These are phyloP conservation scores for Abortiporus biennis DNA, from an alignment of 1,284 basidiomycete genomes.

Conservation along the genomic window DNA sequence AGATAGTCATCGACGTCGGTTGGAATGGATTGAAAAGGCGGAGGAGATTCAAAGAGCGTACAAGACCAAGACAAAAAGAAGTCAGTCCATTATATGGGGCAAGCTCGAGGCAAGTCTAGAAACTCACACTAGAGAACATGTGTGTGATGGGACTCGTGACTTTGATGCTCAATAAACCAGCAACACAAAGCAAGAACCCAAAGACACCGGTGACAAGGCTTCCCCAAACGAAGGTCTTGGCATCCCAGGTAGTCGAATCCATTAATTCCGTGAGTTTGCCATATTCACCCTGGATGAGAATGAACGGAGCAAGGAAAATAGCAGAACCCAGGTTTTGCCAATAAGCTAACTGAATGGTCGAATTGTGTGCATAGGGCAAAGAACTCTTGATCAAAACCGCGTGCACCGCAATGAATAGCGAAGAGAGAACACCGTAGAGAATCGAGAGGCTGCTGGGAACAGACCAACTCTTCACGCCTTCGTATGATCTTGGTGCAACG, in stretches of 20 bases:
- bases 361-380: constrained; percentile 58
- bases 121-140: constrained; percentile 68
- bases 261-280: constrained; percentile 33
- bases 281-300: constrained; percentile 51
- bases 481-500: constrained; percentile 39
- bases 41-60: constrained; percentile 1
- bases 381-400: constrained; percentile 70
- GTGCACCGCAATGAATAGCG: constrained; percentile 68
- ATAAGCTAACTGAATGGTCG: constrained; percentile 67
- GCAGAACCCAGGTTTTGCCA: constrained; percentile 71
- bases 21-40: too few relatives aligned
- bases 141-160: constrained; percentile 69
- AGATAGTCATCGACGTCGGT: too few relatives aligned
- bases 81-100: constrained; percentile 2
- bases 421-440: constrained; percentile 63
- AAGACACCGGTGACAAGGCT: constrained; percentile 63
- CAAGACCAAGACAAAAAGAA: constrained; percentile 3
- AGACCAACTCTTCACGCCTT: constrained; percentile 21
- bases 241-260: constrained; percentile 38
- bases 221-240: constrained; percentile 53
- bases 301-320: constrained; percentile 54
- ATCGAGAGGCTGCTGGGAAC: constrained; percentile 51
- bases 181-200: constrained; percentile 67
- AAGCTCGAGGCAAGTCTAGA: constrained; percentile 5
- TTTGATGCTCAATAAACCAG: constrained; percentile 66